phyloP scores from a whole-genome alignment of 2,329 filamentous ascomycete species.

The Thermomyces lanuginosus region DNA sequence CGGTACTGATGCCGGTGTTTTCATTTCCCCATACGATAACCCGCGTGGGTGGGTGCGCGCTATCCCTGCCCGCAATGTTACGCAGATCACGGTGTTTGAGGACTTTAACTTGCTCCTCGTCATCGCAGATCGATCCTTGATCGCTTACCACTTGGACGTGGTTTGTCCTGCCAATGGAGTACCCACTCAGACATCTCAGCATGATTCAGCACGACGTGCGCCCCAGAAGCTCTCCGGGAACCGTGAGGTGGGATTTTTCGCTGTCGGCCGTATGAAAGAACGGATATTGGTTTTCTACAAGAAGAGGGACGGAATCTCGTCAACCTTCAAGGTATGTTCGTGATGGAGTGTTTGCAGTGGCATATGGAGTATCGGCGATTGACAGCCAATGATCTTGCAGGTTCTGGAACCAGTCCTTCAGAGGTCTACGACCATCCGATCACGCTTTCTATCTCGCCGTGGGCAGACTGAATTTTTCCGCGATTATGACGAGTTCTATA shows the following conservation, averaged over 20 bases:
- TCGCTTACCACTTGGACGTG: conserved; percentile 85
- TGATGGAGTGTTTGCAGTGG: too few species aligned
- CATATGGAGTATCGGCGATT: too few species aligned
- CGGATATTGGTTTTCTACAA: conserved; percentile 92
- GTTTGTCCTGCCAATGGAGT: conserved; percentile 43
- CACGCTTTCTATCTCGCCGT: conserved; percentile 48
- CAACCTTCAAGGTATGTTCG: conserved; percentile 59
- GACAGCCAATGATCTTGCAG: conserved; percentile 23
- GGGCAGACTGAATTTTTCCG: conserved; percentile 89
- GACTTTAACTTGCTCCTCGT: conserved; percentile 88
- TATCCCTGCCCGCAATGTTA: conserved; percentile 60
- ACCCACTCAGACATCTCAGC: conserved; percentile 32
- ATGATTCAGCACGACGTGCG: conserved; percentile 65
- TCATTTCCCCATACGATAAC: conserved; percentile 71
- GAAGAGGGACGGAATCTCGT: conserved; percentile 79
- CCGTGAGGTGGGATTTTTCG: conserved; percentile 92
- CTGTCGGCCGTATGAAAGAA: conserved; percentile 93
- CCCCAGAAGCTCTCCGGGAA: conserved; percentile 75
- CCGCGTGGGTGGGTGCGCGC: conserved; percentile 79
- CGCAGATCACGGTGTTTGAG: conserved; percentile 85
- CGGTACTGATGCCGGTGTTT: conserved; percentile 89
- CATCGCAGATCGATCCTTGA: conserved; percentile 76
- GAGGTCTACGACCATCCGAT: conserved; percentile 72
- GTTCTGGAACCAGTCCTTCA: conserved; percentile 92
- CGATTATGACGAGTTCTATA: conserved; percentile 97